phyloP scores from a whole-genome alignment of 2,329 filamentous ascomycete genomes.

The Pleomassaria siparia region DNA sequence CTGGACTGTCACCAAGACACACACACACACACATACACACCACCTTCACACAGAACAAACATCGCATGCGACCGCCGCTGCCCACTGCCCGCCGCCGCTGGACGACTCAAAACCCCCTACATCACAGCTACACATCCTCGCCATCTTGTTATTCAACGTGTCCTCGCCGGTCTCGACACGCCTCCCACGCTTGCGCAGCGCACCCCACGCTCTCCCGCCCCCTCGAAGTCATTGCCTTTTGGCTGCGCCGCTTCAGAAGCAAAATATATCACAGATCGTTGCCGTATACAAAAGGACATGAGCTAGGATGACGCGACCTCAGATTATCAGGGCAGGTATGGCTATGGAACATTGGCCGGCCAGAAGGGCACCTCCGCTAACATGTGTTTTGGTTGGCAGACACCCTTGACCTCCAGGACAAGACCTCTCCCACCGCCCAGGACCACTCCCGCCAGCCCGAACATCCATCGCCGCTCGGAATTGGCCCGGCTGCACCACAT shows the following conservation, averaged over 20 bases:
- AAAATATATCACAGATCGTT: slow-evolving; percentile 9
- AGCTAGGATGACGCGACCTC: slow-evolving; percentile 56
- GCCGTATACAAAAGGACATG: slow-evolving; percentile 32
- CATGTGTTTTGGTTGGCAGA: slow-evolving; percentile 57
- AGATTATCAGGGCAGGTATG: slow-evolving; percentile 59
- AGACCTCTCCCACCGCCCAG: slow-evolving; percentile 77
- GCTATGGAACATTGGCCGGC: slow-evolving; percentile 2
- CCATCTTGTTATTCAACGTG: slow-evolving; percentile 1
- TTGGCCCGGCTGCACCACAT: slow-evolving; percentile 69
- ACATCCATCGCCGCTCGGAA: slow-evolving; percentile 54
- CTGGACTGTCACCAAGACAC: slow-evolving; percentile 16
- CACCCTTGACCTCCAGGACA: slow-evolving; percentile 92
- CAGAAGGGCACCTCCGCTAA: slow-evolving; percentile 20
- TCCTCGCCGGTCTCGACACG: not conserved
- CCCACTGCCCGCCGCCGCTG: slow-evolving; percentile 15
- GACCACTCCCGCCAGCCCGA: slow-evolving; percentile 67
- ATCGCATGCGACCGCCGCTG: slow-evolving; percentile 18
- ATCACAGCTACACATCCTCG: slow-evolving; percentile 8
- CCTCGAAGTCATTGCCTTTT: slow-evolving; percentile 32
- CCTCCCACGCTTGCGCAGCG: no score
- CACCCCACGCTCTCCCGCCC: slow-evolving; percentile 7
- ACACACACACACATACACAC: no score
- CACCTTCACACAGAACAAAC: no score
- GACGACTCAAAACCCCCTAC: slow-evolving; percentile 13
- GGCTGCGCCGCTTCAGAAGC: slow-evolving; percentile 17